phyloP scores from a whole-genome alignment of 2,329 filamentous ascomycete genomes.

The Ophiostoma triangulosporum region DNA sequence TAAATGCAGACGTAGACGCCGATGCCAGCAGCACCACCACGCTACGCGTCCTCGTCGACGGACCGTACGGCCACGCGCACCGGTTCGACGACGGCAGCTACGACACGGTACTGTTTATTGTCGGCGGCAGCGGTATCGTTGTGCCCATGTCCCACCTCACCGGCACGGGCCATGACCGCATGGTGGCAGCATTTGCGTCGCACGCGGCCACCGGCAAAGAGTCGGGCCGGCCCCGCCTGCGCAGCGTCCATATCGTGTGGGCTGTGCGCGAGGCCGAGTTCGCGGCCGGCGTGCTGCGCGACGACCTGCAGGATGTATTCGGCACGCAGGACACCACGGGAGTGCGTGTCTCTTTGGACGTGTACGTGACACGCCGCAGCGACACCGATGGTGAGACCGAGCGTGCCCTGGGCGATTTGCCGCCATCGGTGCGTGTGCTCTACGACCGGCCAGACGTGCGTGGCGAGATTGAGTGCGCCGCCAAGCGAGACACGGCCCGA shows the following conservation, averaged over 20 bases:
- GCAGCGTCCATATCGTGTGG: constrained; percentile 12
- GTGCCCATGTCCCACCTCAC: constrained; percentile 13
- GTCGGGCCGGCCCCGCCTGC: background rate
- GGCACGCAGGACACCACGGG: background rate
- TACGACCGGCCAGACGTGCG: constrained; percentile 13
- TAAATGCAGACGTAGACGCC: background rate
- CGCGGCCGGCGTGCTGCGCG: constrained; percentile 6
- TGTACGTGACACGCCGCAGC: constrained; percentile 9
- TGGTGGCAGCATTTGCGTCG: background rate
- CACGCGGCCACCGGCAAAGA: background rate
- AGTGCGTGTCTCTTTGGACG: constrained; percentile 6
- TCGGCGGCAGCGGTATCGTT: constrained; percentile 15
- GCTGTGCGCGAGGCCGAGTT: constrained; percentile 12
- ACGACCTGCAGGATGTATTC: constrained; percentile 5
- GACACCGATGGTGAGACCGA: background rate
- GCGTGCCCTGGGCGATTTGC: background rate
- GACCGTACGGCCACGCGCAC: constrained; percentile 13
- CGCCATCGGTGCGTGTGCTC: constrained; percentile 14
- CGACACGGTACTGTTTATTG: constrained; percentile 13
- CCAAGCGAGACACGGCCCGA: constrained; percentile 13
- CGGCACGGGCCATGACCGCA: constrained; percentile 4
- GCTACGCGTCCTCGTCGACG: constrained; percentile 11
- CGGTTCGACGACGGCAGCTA: constrained; percentile 9
- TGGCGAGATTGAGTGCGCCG: constrained; percentile 19
- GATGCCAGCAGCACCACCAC: constrained; percentile 3